Base-by-base conservation (phyloP, 352 stramenopile species). In the Hyaloperonospora brassicae region DNA sequence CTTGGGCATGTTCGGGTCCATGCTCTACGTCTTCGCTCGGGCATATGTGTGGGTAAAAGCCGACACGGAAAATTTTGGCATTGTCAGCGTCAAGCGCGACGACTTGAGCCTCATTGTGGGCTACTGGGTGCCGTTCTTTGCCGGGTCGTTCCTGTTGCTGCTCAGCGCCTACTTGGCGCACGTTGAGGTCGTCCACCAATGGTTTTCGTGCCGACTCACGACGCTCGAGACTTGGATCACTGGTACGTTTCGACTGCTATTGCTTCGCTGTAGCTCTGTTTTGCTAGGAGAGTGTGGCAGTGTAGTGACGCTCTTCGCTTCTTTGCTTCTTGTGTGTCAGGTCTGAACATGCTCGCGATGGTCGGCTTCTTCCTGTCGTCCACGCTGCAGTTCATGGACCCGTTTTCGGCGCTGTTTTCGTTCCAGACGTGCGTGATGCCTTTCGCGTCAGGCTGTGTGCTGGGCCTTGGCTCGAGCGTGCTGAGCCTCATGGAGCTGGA, bases 61-160 rank as follows among this genome's bases (percentile, higher is more conserved):
- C 2, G 75, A 87, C 48, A 48, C 53, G n/a, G 60, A 68, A 8
- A 89, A 89, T 59, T 93, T 75, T 47, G 82, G 82, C n/a, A 64
- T 93, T 44, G 76, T 90, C 14, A 73, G 84, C 57, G 68, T 93
- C 45, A 72, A 80, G 14, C 68, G 76, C 12, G 60, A 73, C 42
- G 75, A 93, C 27, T 54, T 82, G 4, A 69, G 62, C 14, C 70
- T 93, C 43, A 85, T 93, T 46, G 53, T 86, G 42, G 70, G 78
- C 45, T 89, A 90, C 61, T 93, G 82, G 82, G 66, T 89, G 14
- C 82, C 82, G 12, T 88, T 89, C 63, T 89, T 90, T 50, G 52
- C 79, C n/a, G 82, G 82, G 17, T 87, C 79, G 23, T 90, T 93
- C 66, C 52, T 86, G 41, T 56, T 93, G 43, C 57, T 86, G 39